Conservation (phyloP, 2,329 filamentous ascomycete species). For the Phyllosticta citrichinensis region DNA sequence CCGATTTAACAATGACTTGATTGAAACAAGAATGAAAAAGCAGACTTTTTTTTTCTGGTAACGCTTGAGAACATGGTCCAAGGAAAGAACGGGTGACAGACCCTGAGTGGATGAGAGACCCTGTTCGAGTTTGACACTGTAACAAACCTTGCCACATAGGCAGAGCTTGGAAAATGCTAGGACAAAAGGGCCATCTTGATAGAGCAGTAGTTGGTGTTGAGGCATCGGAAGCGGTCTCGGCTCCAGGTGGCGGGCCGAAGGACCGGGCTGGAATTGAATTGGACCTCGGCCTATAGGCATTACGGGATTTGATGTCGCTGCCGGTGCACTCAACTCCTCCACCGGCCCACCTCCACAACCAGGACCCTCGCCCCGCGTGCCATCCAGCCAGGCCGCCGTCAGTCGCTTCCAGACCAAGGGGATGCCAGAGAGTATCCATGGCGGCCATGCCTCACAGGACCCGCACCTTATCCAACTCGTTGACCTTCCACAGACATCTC, state of each 20-base stretch:
- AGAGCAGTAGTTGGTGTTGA: not conserved
- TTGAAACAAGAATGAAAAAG: too few species aligned
- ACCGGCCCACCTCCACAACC: not conserved
- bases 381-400: not conserved
- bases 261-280: not conserved
- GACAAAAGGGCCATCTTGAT: not conserved
- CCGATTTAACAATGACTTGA: too few species aligned
- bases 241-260: not conserved
- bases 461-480: slow-evolving; percentile 2
- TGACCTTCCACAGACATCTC: not conserved
- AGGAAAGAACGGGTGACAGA: too few species aligned
- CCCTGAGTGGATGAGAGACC: too few species aligned
- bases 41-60: too few species aligned
- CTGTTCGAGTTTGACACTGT: too few species aligned
- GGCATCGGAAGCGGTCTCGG: not conserved
- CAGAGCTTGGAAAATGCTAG: too few species aligned
- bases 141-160: too few species aligned
- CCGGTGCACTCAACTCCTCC: not conserved
- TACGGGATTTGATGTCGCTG: not conserved
- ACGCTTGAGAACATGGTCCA: too few species aligned
- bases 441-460: slow-evolving; percentile 22
- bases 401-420: slow-evolving; percentile 14
- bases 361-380: slow-evolving; percentile 1
- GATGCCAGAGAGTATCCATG: slow-evolving; percentile 28
- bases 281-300: not conserved